Percentiles rank a stretch among this genome's conserved stretches.
Evolutionary conservation across 805 yeast genomes (phyloP).

Genomic region (Saccharomycopsis oosterbeekiorum): DNA sequence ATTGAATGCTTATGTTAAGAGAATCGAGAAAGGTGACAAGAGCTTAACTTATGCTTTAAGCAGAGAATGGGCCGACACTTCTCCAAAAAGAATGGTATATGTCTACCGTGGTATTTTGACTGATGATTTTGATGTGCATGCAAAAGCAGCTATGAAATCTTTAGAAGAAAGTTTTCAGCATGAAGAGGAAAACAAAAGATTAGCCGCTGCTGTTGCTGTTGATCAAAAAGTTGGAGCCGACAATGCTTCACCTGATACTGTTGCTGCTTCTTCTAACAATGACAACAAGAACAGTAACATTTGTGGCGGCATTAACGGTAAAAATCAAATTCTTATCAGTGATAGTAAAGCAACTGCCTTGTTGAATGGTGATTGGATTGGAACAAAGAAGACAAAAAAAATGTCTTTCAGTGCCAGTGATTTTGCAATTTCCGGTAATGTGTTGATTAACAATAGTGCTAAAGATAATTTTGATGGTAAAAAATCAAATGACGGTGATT

Average conservation of each 20-base stretch:
- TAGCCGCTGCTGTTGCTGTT: background rate
- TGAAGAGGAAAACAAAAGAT: conserved; percentile 26
- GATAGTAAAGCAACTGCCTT: background rate
- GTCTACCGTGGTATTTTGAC: conserved; percentile 73
- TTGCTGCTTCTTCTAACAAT: background rate
- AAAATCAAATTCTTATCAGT: background rate
- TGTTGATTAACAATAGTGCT: background rate
- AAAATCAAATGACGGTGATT: background rate
- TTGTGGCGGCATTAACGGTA: background rate
- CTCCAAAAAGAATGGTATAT: conserved; percentile 83
- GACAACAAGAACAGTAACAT: background rate
- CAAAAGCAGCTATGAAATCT: conserved; percentile 48
- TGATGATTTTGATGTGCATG: conserved; percentile 65
- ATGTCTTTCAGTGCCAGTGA: conserved; percentile 1
- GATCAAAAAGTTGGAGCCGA: background rate
- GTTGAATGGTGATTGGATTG: background rate
- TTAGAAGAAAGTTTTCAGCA: conserved; percentile 20
- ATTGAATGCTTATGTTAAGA: conserved; percentile 73
- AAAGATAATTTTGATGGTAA: background rate
- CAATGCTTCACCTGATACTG: background rate
- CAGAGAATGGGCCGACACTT: conserved; percentile 86
- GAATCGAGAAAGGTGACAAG: conserved; percentile 76
- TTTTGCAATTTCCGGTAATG: background rate
- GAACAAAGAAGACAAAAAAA: background rate
- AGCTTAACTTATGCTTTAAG: conserved; percentile 63